Percentiles rank a stretch among this genome's conserved stretches.
These are phyloP conservation scores for Kregervanrija fluxuum DNA, from an alignment of 805 yeast species.

Conservation along the genomic window DNA sequence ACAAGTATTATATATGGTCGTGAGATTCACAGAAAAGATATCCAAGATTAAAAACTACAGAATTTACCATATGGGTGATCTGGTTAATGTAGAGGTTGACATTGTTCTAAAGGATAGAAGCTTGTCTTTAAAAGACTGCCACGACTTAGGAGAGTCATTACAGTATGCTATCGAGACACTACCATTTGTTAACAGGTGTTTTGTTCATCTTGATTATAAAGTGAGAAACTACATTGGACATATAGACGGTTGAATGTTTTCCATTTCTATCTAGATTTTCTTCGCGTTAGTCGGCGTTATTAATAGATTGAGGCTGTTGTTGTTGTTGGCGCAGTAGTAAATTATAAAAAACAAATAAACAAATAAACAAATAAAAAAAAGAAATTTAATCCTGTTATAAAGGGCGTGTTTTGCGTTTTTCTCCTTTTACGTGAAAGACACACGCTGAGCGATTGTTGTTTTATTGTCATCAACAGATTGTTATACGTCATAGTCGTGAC, in stretches of 20 bases:
- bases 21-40: slow-evolving; percentile 63
- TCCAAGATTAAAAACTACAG: slow-evolving; percentile 56
- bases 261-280: no score
- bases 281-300: no score
- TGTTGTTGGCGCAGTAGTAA: no score
- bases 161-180: slow-evolving; percentile 76
- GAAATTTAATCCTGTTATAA: no score
- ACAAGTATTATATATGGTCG: slow-evolving; percentile 58
- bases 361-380: no score
- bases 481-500: no score
- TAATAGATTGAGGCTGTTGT: no score
- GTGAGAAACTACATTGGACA: slow-evolving; percentile 34
- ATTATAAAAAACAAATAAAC: no score
- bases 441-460: no score
- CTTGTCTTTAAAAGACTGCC: slow-evolving; percentile 56
- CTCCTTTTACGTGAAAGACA: no score
- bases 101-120: slow-evolving; percentile 44
- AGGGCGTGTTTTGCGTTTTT: no score
- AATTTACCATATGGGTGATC: slow-evolving; percentile 75
- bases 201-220: slow-evolving; percentile 67
- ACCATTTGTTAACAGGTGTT: slow-evolving; percentile 73
- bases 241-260: slow-evolving; percentile 10
- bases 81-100: slow-evolving; percentile 70
- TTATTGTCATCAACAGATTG: no score
- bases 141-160: slow-evolving; percentile 74